Conservation (phyloP, 306 rosid genomes). For the Medicago lupulina region DNA sequence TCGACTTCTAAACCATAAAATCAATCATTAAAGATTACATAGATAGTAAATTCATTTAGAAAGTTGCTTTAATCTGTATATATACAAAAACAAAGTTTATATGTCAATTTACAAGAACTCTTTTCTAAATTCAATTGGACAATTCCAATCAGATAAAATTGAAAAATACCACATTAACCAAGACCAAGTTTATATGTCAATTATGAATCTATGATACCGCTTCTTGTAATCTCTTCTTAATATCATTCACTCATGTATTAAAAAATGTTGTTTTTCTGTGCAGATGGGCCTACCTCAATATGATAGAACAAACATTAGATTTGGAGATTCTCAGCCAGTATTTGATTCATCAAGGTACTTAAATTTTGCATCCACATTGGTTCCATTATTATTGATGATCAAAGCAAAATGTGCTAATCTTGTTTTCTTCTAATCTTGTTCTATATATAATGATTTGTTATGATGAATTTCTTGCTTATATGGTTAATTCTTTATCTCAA, state of each 20-base stretch:
- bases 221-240: not conserved
- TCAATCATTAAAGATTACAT: no score
- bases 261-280: constrained; percentile 18
- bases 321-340: constrained; percentile 69
- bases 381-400: not conserved
- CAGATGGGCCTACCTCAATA: constrained; percentile 82
- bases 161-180: not conserved
- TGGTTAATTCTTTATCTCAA: constrained; percentile 36
- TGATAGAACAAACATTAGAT: constrained; percentile 71
- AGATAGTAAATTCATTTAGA: no score
- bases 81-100: not conserved
- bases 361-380: constrained; percentile 7
- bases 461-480: constrained; percentile 29
- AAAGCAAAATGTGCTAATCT: constrained; percentile 20
- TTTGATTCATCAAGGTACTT: constrained; percentile 65
- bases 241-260: not conserved
- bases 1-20: no score
- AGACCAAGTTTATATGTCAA: not conserved
- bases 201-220: not conserved
- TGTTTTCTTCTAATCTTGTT: constrained; percentile 16
- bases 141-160: not conserved
- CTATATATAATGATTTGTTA: constrained; percentile 3
- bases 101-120: not conserved
- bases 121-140: not conserved
- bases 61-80: not conserved